Percentiles rank a stretch among this genome's conserved stretches.
phyloP scores from a whole-genome alignment of 2,329 filamentous ascomycete genomes.

The Arthrocladium fulminans region DNA sequence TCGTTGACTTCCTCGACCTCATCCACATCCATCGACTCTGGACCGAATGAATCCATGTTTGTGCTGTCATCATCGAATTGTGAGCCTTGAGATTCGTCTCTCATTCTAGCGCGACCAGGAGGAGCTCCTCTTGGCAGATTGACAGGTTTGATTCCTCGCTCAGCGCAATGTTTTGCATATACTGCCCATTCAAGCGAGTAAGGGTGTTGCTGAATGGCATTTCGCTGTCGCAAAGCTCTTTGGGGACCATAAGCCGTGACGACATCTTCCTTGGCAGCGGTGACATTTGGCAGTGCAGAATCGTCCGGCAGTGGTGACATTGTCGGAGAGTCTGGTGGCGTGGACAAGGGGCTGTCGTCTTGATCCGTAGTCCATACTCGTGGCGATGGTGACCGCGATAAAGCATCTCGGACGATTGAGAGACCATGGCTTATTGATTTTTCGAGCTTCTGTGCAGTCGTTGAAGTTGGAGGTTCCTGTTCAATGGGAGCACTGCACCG shows the following conservation, averaged over 20 bases:
- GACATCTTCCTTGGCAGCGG: constrained; percentile 15
- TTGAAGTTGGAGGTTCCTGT: not conserved
- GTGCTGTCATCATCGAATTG: constrained; percentile 28
- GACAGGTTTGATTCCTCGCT: constrained; percentile 36
- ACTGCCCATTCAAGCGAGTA: constrained; percentile 39
- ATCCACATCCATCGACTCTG: not conserved
- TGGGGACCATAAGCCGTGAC: constrained; percentile 9
- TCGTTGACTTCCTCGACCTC: not conserved
- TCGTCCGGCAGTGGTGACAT: not conserved
- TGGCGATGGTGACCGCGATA: not conserved
- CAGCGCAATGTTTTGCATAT: constrained; percentile 34
- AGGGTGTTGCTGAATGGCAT: constrained; percentile 41
- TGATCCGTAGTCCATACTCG: not conserved
- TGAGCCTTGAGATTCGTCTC: constrained; percentile 14
- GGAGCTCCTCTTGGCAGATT: constrained; percentile 21
- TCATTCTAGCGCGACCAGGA: constrained; percentile 1
- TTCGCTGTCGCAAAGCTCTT: constrained; percentile 33
- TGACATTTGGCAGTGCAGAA: constrained; percentile 8
- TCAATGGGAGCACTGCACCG: constrained; percentile 11
- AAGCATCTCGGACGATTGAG: not conserved
- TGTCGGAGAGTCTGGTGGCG: constrained; percentile 22
- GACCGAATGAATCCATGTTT: constrained; percentile 8
- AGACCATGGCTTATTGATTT: constrained; percentile 1
- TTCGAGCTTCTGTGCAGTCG: constrained; percentile 5
- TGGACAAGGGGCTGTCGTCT: constrained; percentile 6